These are phyloP conservation scores for Solanum dulcamara DNA, from an alignment of 257 asterid species.

Conservation along the genomic window DNA sequence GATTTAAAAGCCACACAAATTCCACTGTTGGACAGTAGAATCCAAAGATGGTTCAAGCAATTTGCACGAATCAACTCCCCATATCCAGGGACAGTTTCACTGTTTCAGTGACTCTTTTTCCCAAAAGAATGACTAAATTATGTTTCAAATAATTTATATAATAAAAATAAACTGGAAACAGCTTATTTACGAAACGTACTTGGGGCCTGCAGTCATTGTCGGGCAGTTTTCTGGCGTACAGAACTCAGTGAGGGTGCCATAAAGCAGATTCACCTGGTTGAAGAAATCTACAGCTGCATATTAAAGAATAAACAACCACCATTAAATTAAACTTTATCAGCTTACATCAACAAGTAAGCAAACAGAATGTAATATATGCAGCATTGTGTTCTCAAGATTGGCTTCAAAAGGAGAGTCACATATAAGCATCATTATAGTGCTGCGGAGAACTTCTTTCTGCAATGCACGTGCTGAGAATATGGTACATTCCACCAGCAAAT, in stretches of 20 bases:
- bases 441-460: background rate
- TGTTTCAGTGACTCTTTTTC: background rate
- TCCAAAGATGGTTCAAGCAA: background rate
- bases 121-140: background rate
- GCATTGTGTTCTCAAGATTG: background rate
- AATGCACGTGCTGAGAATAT: background rate
- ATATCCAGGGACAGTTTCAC: background rate
- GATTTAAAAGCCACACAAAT: background rate
- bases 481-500: background rate
- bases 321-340: slow-evolving; percentile 6
- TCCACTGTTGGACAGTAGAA: background rate
- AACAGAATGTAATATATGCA: background rate
- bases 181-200: slow-evolving; percentile 38
- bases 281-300: slow-evolving; percentile 95
- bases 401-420: background rate
- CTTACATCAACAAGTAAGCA: background rate
- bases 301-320: slow-evolving; percentile 4
- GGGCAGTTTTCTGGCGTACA: slow-evolving; percentile 90
- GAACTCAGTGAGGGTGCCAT: slow-evolving; percentile 94
- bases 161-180: background rate
- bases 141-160: background rate
- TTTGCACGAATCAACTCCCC: background rate
- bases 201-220: slow-evolving; percentile 92
- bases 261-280: slow-evolving; percentile 93
- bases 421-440: background rate